Evolutionary conservation across 1,284 basidiomycete genomes (phyloP).

Genomic region (Peniophora sp.): DNA sequence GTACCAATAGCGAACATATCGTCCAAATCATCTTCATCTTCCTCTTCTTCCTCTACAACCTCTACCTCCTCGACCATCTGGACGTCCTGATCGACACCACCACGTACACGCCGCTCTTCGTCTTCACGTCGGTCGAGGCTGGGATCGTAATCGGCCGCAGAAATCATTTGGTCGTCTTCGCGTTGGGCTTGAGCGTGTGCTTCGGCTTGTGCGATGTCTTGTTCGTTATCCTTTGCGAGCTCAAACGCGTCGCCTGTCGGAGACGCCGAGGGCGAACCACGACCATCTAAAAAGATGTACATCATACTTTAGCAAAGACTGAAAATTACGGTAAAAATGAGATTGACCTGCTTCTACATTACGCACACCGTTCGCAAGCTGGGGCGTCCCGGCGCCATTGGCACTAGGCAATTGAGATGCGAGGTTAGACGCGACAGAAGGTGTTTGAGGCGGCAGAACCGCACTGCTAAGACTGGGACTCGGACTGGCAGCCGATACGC

Average conservation of each 20-base stretch:
- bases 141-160: conserved; percentile 91
- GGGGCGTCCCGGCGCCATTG: background rate
- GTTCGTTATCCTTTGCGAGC: conserved; percentile 52
- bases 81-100: conserved; percentile 33
- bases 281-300: background rate
- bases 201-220: conserved; percentile 32
- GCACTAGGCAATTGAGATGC: background rate
- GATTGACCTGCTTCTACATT: background rate
- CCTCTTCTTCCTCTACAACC: conserved; percentile 41
- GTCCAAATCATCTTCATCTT: conserved; percentile 74
- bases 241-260: conserved; percentile 49
- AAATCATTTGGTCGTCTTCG: conserved; percentile 60
- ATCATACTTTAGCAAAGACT: background rate
- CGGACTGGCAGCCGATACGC: conserved; percentile 30
- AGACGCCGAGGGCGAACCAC: conserved; percentile 39
- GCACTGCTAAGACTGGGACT: conserved; percentile 63
- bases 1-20: conserved; percentile 81
- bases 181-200: conserved; percentile 25
- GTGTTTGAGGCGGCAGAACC: conserved; percentile 56
- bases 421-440: conserved; percentile 8
- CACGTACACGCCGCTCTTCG: conserved; percentile 57
- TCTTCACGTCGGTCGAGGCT: conserved; percentile 79
- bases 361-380: background rate
- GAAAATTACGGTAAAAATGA: background rate
- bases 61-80: conserved; percentile 48